Evolutionary conservation across 2,329 filamentous ascomycete species (phyloP).

Genomic region (Grosmannia penicillata): DNA sequence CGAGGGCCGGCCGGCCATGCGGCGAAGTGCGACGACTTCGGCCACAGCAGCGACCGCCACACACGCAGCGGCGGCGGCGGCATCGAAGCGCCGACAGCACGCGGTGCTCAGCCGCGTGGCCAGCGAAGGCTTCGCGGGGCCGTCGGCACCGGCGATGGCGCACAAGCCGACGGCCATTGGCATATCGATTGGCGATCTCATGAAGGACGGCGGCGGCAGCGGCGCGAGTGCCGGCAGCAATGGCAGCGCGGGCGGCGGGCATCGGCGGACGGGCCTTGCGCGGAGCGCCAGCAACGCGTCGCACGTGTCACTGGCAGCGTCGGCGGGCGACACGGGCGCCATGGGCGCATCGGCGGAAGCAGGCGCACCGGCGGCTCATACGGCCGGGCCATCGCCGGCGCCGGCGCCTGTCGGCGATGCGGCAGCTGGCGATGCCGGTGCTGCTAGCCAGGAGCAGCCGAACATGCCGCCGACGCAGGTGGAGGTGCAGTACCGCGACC

Average conservation of each 20-base stretch:
- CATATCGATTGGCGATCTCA: constrained; percentile 8
- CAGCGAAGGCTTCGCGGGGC: constrained; percentile 9
- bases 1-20: constrained; percentile 3
- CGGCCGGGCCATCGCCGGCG: constrained; percentile 8
- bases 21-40: constrained; percentile 9
- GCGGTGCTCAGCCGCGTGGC: constrained; percentile 4
- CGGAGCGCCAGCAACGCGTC: not conserved
- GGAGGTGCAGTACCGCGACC: constrained; percentile 38
- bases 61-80: constrained; percentile 8
- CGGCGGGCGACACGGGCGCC: too few species aligned
- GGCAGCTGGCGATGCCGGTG: not conserved
- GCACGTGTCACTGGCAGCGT: not conserved
- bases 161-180: not conserved
- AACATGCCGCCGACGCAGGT: constrained; percentile 25
- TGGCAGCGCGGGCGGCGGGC: not conserved
- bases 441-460: not conserved
- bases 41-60: constrained; percentile 11
- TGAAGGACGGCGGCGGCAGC: constrained; percentile 4
- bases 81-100: not conserved
- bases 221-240: not conserved
- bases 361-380: too few species aligned
- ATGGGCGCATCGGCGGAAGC: too few species aligned
- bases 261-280: constrained; percentile 2
- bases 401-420: constrained; percentile 10
- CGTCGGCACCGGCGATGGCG: constrained; percentile 1